phyloP scores from a whole-genome alignment of 208 protist species.

The Leishmania guyanensis region DNA sequence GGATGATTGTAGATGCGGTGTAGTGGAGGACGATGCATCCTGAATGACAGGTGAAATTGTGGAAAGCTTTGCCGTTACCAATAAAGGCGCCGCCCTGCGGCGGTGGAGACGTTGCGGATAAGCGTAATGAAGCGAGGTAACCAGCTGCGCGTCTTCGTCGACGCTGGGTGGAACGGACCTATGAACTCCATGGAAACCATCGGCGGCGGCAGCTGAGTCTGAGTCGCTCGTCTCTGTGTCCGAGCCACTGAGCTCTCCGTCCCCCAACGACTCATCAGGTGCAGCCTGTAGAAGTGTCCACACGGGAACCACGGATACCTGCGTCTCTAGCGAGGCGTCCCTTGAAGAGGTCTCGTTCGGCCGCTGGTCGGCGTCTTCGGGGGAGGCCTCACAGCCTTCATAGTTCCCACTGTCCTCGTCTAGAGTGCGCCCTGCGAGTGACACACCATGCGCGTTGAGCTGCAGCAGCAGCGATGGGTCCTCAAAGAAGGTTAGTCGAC shows the following conservation, averaged over 20 bases:
- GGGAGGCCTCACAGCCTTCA: not conserved
- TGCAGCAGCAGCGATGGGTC: slow-evolving; percentile 25
- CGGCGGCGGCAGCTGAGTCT: not conserved
- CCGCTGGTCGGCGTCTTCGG: not conserved
- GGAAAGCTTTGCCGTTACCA: not conserved
- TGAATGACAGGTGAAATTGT: not conserved
- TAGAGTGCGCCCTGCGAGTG: not conserved
- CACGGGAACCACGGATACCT: slow-evolving; percentile 21
- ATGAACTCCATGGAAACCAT: not conserved
- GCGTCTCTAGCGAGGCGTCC: not conserved
- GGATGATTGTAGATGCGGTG: not conserved
- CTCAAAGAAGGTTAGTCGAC: slow-evolving; percentile 21
- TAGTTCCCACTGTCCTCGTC: not conserved
- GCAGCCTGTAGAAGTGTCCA: slow-evolving; percentile 25
- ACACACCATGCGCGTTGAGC: not conserved
- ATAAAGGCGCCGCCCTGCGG: not conserved
- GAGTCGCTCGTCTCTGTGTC: slow-evolving; percentile 8
- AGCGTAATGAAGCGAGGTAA: slow-evolving; percentile 23
- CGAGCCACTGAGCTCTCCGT: not conserved
- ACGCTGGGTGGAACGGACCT: not conserved
- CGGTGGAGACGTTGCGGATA: slow-evolving; percentile 3
- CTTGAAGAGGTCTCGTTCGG: not conserved
- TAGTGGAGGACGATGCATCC: not conserved
- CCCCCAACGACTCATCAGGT: slow-evolving; percentile 2
- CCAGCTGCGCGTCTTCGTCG: slow-evolving; percentile 24